Percentiles rank a stretch among this genome's conserved stretches.
phyloP scores from a whole-genome alignment of 441 rosid genomes.

The Gossypium schwendimanii region DNA sequence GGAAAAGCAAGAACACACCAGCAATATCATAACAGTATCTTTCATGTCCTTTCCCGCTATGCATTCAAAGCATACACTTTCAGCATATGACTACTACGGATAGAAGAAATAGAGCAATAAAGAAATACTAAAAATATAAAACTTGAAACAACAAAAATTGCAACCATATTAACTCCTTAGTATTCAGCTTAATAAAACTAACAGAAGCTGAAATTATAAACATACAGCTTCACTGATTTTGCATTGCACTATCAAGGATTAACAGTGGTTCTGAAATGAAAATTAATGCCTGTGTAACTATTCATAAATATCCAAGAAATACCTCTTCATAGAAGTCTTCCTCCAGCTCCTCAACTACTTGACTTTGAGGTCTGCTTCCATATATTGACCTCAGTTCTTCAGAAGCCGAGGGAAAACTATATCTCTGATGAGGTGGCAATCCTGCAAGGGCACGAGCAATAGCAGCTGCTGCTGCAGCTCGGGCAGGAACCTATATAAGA shows the following conservation, averaged over 20 bases:
- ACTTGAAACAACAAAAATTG: not conserved
- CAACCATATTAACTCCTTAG: not conserved
- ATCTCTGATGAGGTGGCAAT: constrained; percentile 65
- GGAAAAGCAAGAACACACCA: not conserved
- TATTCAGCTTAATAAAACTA: not conserved
- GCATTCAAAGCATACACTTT: not conserved
- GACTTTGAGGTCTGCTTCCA: constrained; percentile 61
- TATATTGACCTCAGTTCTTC: constrained; percentile 63
- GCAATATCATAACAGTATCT: not conserved
- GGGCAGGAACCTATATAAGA: constrained; percentile 66
- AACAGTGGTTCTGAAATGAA: not conserved
- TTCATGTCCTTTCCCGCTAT: not conserved
- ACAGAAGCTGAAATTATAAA: not conserved
- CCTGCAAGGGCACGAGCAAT: constrained; percentile 85
- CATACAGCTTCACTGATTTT: not conserved
- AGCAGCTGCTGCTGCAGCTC: constrained; percentile 91
- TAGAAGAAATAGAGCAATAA: not conserved
- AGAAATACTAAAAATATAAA: not conserved
- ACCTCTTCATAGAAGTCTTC: constrained; percentile 88
- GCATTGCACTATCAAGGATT: not conserved
- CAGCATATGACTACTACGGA: not conserved
- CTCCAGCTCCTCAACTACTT: constrained; percentile 56
- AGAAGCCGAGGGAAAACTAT: constrained; percentile 63
- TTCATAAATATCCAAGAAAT: not conserved
- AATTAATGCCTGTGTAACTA: not conserved